Conservation (phyloP, 805 yeast species). For the Spathaspora girioi region DNA sequence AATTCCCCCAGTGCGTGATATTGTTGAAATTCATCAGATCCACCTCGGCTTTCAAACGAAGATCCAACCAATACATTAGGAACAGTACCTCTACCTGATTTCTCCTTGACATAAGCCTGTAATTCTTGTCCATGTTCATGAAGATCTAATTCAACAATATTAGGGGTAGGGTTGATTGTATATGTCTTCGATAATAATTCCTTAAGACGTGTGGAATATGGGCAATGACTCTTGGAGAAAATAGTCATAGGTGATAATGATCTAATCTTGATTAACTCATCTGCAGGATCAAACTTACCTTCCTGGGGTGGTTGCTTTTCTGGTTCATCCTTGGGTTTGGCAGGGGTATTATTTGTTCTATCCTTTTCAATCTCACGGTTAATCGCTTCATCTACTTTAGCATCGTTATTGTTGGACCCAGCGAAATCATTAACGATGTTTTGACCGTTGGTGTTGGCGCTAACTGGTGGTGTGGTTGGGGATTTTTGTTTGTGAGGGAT, state of each 20-base stretch:
- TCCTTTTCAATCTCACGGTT: conserved; percentile 31
- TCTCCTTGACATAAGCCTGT: conserved; percentile 64
- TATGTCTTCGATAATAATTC: conserved; percentile 59
- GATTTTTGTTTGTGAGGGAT: conserved; percentile 3
- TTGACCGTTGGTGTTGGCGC: neutral
- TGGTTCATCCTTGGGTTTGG: conserved; percentile 1
- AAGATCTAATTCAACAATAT: conserved; percentile 76
- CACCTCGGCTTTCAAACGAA: conserved; percentile 65
- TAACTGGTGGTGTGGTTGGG: neutral
- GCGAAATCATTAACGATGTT: conserved; percentile 19
- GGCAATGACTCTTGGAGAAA: conserved; percentile 60
- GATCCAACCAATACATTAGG: conserved; percentile 83
- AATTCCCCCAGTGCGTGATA: conserved; percentile 59
- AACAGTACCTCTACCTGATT: conserved; percentile 81
- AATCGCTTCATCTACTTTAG: conserved; percentile 35
- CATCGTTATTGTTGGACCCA: conserved; percentile 35
- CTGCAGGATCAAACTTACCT: conserved; percentile 20
- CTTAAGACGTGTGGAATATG: conserved; percentile 72
- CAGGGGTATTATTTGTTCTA: conserved; percentile 1
- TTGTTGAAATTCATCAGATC: conserved; percentile 73
- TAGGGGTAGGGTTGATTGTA: conserved; percentile 66
- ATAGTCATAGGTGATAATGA: conserved; percentile 61
- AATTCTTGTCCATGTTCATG: conserved; percentile 73
- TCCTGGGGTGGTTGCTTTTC: conserved; percentile 6
- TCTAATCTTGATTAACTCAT: conserved; percentile 51